Evolutionary conservation across 768 basidiomycete species (phyloP).

Genomic region (Lactarius sanguifluus): DNA sequence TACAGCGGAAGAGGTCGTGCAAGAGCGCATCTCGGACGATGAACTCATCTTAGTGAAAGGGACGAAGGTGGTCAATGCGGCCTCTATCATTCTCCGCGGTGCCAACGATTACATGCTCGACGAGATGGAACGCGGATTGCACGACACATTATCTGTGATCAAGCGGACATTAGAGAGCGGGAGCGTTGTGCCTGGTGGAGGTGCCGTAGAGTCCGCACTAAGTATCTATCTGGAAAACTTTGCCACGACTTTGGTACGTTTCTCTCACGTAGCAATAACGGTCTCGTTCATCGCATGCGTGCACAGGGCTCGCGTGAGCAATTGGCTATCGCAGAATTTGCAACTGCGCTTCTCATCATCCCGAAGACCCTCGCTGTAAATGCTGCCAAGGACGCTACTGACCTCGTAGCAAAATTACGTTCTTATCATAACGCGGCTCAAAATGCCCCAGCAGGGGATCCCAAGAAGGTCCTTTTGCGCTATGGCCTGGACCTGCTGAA

Average conservation of each 20-base stretch:
- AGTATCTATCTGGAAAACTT: slow-evolving; percentile 99
- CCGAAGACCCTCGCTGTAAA: slow-evolving; percentile 97
- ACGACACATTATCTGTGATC: slow-evolving; percentile 92
- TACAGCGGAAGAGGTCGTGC: slow-evolving; percentile 92
- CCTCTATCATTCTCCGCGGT: slow-evolving; percentile 90
- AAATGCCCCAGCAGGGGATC: slow-evolving; percentile 86
- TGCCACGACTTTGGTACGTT: slow-evolving; percentile 89
- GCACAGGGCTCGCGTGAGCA: slow-evolving; percentile 94
- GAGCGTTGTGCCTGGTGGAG: slow-evolving; percentile 93
- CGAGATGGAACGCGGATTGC: slow-evolving; percentile 97
- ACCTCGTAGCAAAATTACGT: slow-evolving; percentile 93
- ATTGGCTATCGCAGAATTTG: slow-evolving; percentile 98
- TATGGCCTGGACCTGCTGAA: slow-evolving; percentile 95
- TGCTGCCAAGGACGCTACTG: slow-evolving; percentile 97
- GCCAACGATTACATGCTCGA: slow-evolving; percentile 99
- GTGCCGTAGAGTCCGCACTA: slow-evolving; percentile 94
- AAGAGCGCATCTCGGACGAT: slow-evolving; percentile 98
- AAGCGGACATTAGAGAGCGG: slow-evolving; percentile 98
- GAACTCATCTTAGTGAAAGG: slow-evolving; percentile 97
- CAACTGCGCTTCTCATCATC: slow-evolving; percentile 86
- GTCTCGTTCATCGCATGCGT: background rate
- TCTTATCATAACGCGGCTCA: slow-evolving; percentile 97
- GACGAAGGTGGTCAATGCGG: slow-evolving; percentile 91
- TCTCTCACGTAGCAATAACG: slow-evolving; percentile 1
- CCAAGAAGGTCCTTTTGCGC: slow-evolving; percentile 84